Conservation (phyloP, 108 stramenopile species). For the Skeletonema menzelii region DNA sequence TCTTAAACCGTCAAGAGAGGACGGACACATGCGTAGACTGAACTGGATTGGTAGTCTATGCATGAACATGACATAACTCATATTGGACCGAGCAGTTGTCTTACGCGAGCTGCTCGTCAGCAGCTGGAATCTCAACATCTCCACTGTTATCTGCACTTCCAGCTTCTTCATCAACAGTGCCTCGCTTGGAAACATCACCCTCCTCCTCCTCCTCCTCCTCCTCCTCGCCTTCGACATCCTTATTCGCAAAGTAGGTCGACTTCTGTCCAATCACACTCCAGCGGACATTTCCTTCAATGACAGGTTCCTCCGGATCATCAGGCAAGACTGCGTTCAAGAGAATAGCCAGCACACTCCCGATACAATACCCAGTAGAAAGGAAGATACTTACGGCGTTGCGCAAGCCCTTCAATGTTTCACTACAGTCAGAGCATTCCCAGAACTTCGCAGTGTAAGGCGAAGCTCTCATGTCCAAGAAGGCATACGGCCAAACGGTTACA, state of each 20-base stretch:
- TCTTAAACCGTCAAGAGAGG: no score
- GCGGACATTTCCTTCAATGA: conserved; percentile 15
- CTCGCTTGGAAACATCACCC: not conserved
- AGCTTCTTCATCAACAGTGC: not conserved
- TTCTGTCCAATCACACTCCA: conserved; percentile 13
- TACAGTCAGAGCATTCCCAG: conserved; percentile 64
- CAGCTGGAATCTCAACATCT: not conserved
- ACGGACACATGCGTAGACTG: no score
- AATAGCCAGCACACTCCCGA: conserved; percentile 66
- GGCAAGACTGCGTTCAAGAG: conserved; percentile 58
- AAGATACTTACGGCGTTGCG: conserved; percentile 69
- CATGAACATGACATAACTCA: no score
- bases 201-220: conserved; percentile 1
- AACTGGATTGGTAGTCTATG: no score
- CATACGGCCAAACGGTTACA: conserved; percentile 73
- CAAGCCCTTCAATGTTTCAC: conserved; percentile 57
- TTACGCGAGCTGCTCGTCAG: not conserved
- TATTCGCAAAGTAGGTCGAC: not conserved
- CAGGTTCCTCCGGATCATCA: conserved; percentile 39
- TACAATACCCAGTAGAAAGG: conserved; percentile 70
- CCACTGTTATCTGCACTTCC: not conserved
- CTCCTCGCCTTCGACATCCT: not conserved
- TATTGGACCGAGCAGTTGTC: no score
- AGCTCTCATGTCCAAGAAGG: conserved; percentile 62
- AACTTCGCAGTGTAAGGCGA: conserved; percentile 65